Percentiles rank a stretch among this genome's conserved stretches.
Conservation (phyloP, 2,329 filamentous ascomycete genomes). For the Fusarium humuli region DNA sequence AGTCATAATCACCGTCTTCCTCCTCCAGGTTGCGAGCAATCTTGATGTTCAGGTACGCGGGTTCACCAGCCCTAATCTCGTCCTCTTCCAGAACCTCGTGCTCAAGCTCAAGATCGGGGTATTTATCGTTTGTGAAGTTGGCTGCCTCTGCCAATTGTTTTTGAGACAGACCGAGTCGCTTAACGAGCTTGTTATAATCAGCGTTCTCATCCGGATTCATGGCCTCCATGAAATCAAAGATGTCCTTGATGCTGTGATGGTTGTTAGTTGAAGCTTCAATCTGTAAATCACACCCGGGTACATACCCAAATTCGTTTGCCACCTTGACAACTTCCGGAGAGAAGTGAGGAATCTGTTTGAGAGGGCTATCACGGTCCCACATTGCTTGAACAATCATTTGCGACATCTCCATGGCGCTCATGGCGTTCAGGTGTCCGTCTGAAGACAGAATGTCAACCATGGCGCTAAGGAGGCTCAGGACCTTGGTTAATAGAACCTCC, state of each 20-base stretch:
- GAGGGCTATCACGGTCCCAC: slow-evolving; percentile 97
- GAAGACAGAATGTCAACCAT: slow-evolving; percentile 96
- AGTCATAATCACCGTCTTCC: slow-evolving; percentile 73
- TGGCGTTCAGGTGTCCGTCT: slow-evolving; percentile 95
- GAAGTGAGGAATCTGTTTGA: slow-evolving; percentile 98
- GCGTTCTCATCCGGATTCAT: slow-evolving; percentile 97
- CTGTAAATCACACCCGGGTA: slow-evolving; percentile 1
- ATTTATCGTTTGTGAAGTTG: slow-evolving; percentile 94
- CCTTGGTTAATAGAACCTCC: slow-evolving; percentile 84
- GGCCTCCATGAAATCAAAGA: slow-evolving; percentile 98
- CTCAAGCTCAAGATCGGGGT: slow-evolving; percentile 92
- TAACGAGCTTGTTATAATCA: slow-evolving; percentile 81
- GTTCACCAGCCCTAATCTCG: slow-evolving; percentile 81
- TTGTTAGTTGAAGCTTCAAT: slow-evolving; percentile 47
- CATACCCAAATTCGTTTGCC: slow-evolving; percentile 81
- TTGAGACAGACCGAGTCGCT: slow-evolving; percentile 81
- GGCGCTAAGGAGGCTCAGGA: slow-evolving; percentile 88
- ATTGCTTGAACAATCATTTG: slow-evolving; percentile 99
- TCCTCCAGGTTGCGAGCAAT: slow-evolving; percentile 84
- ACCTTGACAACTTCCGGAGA: slow-evolving; percentile 83
- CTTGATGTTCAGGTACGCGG: slow-evolving; percentile 84
- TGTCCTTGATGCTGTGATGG: slow-evolving; percentile 79
- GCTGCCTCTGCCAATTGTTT: slow-evolving; percentile 89
- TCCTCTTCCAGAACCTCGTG: slow-evolving; percentile 87
- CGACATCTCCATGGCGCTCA: slow-evolving; percentile 98